These are phyloP conservation scores for Polytrichum commune DNA, from an alignment of 225 moss, liverwort and hornwort genomes.

Conservation along the genomic window DNA sequence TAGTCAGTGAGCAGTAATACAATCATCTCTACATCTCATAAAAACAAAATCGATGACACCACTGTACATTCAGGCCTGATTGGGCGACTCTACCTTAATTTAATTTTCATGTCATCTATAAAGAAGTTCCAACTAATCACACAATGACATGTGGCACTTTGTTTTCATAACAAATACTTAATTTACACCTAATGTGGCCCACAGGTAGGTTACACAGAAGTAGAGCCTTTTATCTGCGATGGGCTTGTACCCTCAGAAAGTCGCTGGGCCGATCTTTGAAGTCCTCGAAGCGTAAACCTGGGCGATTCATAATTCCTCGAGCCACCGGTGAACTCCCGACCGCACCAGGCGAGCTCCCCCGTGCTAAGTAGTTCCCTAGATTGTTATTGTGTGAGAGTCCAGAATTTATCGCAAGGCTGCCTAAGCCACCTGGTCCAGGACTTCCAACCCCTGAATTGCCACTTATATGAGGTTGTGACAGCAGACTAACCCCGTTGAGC, in stretches of 20 bases:
- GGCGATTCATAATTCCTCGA: constrained; percentile 66
- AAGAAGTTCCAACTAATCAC: no score
- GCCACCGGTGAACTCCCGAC: constrained; percentile 59
- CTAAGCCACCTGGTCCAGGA: constrained; percentile 62
- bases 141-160: no score
- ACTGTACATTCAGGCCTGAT: no score
- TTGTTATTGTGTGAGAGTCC: constrained; percentile 62
- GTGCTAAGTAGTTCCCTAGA: constrained; percentile 66
- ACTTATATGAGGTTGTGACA: constrained; percentile 45
- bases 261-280: constrained; percentile 99
- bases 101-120: no score
- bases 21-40: background rate
- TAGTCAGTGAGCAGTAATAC: background rate
- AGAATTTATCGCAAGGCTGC: constrained; percentile 73
- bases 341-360: constrained; percentile 55
- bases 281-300: constrained; percentile 84
- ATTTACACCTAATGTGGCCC: no score
- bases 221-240: background rate
- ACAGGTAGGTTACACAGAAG: no score
- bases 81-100: no score
- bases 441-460: constrained; percentile 44
- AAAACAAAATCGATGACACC: no score
- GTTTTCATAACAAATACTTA: no score
- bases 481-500: constrained; percentile 39
- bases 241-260: constrained; percentile 74